These are phyloP conservation scores for Jaminaea rosea DNA, from an alignment of 1,284 basidiomycete species.

Conservation along the genomic window DNA sequence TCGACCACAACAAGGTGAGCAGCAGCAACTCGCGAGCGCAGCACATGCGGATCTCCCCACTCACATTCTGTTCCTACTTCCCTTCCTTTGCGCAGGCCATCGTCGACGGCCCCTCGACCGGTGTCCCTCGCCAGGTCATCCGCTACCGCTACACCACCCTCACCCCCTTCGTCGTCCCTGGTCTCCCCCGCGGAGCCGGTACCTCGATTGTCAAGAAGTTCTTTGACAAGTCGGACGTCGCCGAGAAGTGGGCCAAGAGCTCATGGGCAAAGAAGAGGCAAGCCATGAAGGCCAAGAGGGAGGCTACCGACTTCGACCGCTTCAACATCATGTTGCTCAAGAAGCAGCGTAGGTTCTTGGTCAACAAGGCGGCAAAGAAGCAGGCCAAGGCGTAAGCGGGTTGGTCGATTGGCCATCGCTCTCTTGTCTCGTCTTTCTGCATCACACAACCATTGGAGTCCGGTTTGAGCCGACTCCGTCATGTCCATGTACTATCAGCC, in stretches of 20 bases:
- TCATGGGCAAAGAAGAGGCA: slow-evolving; percentile 85
- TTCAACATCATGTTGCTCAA: slow-evolving; percentile 57
- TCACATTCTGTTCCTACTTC: neutral
- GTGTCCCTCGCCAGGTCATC: slow-evolving; percentile 82
- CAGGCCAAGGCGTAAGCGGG: slow-evolving; percentile 41
- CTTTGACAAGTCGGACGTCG: slow-evolving; percentile 68
- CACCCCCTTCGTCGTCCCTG: slow-evolving; percentile 73
- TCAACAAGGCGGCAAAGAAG: slow-evolving; percentile 29
- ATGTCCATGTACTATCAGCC: too few relatives aligned
- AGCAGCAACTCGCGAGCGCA: neutral
- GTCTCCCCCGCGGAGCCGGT: slow-evolving; percentile 79
- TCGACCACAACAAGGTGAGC: slow-evolving; percentile 94
- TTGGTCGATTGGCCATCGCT: too few relatives aligned
- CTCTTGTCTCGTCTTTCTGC: too few relatives aligned
- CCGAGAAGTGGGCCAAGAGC: slow-evolving; percentile 66
- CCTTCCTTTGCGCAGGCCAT: slow-evolving; percentile 61
- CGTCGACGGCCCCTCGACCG: slow-evolving; percentile 84
- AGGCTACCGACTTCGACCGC: slow-evolving; percentile 75
- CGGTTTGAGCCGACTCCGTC: too few relatives aligned
- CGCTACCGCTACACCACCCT: slow-evolving; percentile 87
- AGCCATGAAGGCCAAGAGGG: slow-evolving; percentile 66
- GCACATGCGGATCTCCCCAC: neutral
- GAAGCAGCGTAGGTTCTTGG: slow-evolving; percentile 52
- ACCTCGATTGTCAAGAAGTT: slow-evolving; percentile 74
- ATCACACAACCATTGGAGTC: too few relatives aligned